Base-by-base conservation (phyloP, 1,284 basidiomycete genomes). In the Rhodotorula sp. region DNA sequence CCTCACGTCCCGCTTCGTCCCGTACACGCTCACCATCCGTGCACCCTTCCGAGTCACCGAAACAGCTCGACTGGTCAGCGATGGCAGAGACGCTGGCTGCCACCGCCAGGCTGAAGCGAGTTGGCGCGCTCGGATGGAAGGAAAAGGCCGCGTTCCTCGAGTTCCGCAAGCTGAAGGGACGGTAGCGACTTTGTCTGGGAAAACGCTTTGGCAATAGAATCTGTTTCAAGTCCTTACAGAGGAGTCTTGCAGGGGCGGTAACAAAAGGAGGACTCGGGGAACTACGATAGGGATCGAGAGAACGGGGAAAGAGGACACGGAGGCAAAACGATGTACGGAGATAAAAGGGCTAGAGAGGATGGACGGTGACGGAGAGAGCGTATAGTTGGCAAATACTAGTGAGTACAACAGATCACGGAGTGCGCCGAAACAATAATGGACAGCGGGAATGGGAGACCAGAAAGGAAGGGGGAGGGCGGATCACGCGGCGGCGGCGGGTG, bases 91-190 rank as follows among this genome's bases (percentile, higher is more conserved):
- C 56, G 5, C 43, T 74, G 26, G 73, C 75, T 5, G 54, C 20
- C 3, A 52, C 70, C 52, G 69, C 59, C 1, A 39, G 69, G 63
- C 51, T 67, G 34, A 76, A 76, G 57, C 48, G 62, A 31, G 65
- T 67, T 0, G 73, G 64, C 7, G 69, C 51, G 34, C n/a, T 76
- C 23, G 67, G 62, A 14, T 71, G 69, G 70, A 61, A 54, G 52
- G 67, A 64, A 39, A 76, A 76, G 65, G 52, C 47, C 10, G 64
- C 49, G 16, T 76, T 76, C 54, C 60, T 76, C 29, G 57, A 69
- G n/a, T 72, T 67, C 23, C 61, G 65, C 26, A 46, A 61, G 57
- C 16, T 58, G 6, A 64, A 65, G 48, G 59, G 59, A 26, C 20
- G 65, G 43, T 67, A 62, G 52, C 39, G 39, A 14, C 39, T 43